Percentiles rank a stretch among this genome's conserved stretches.
Conservation (phyloP, 306 rosid genomes). For the Clitoria ternatea region DNA sequence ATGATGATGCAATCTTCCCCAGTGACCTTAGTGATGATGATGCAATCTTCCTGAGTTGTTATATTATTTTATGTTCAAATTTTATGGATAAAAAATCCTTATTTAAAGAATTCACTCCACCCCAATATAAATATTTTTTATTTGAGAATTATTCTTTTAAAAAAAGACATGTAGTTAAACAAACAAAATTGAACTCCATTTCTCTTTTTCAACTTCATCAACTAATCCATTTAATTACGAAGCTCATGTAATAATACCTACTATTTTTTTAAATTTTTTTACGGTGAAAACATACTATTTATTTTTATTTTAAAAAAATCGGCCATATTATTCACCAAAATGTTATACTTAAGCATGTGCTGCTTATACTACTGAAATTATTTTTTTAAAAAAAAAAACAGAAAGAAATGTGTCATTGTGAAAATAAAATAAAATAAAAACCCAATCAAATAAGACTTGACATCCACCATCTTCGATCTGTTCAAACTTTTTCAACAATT, state of each 20-base stretch:
- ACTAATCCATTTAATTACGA: neutral
- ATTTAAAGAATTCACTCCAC: too few relatives aligned
- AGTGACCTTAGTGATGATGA: too few relatives aligned
- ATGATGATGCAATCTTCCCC: too few relatives aligned
- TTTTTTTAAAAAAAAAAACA: neutral
- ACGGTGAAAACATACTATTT: neutral
- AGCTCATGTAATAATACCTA: neutral
- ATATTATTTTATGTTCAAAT: too few relatives aligned
- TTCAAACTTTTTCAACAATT: neutral
- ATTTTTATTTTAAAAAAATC: neutral
- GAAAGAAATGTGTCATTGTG: neutral
- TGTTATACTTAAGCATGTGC: constrained; percentile 8
- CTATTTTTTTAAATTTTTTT: constrained; percentile 4
- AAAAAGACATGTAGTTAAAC: too few relatives aligned
- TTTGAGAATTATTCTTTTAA: too few relatives aligned
- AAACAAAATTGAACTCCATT: neutral
- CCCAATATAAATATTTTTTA: too few relatives aligned
- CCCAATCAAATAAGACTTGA: too few relatives aligned
- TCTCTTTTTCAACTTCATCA: neutral
- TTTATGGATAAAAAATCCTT: too few relatives aligned
- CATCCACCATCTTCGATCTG: neutral
- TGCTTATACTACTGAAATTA: neutral
- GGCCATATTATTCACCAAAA: constrained; percentile 6
- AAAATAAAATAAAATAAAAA: neutral
- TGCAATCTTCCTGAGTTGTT: too few relatives aligned